phyloP scores from a whole-genome alignment of 352 stramenopile species.

The Thalassiosira sp. region DNA sequence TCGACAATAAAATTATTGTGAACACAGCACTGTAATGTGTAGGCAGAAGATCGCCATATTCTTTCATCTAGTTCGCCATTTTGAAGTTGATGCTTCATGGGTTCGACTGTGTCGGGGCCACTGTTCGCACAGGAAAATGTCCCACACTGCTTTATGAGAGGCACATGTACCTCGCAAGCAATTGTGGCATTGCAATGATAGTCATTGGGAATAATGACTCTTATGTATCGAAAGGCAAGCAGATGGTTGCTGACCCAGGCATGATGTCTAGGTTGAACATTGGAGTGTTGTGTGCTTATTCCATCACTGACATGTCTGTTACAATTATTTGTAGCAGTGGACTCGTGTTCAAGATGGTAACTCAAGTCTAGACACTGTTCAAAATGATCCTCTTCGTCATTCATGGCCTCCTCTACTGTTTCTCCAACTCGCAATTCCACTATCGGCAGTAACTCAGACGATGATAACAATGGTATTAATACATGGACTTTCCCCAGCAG shows the following conservation, averaged over 20 bases:
- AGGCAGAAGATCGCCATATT: conserved; percentile 39
- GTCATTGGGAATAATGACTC: conserved; percentile 17
- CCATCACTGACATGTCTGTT: not conserved
- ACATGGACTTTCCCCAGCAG: conserved; percentile 31
- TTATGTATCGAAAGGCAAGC: conserved; percentile 43
- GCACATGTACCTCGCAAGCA: conserved; percentile 7
- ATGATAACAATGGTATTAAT: conserved; percentile 1
- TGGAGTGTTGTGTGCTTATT: not conserved
- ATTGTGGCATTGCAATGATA: not conserved
- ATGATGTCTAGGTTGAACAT: not conserved
- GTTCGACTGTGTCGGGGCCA: not conserved
- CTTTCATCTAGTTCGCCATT: conserved; percentile 7
- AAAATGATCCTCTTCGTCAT: conserved; percentile 40
- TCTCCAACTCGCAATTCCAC: conserved; percentile 37
- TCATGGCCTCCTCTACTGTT: conserved; percentile 43
- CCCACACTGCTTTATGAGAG: not conserved
- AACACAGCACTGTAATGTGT: conserved; percentile 39
- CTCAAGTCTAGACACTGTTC: conserved; percentile 42
- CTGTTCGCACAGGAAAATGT: conserved; percentile 1
- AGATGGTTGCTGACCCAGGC: conserved; percentile 25
- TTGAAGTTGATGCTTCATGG: not conserved
- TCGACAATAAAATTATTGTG: conserved; percentile 52
- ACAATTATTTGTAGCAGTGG: not conserved
- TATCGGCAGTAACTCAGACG: not conserved
- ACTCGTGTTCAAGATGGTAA: not conserved